Base-by-base conservation (phyloP, 306 rosid genomes). In the Fragaria vesca region DNA sequence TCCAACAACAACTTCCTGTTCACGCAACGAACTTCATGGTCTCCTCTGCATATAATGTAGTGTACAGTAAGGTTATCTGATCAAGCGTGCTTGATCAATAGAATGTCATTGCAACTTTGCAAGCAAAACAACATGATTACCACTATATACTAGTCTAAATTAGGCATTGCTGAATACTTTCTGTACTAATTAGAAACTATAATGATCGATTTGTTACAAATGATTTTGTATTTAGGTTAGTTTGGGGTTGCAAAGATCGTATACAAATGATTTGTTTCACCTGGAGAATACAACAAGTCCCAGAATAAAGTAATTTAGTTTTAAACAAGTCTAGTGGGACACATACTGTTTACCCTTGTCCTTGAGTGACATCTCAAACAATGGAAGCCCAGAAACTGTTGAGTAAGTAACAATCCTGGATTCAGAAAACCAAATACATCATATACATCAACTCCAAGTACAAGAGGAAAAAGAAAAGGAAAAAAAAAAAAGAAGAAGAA, bases 331-430 rank as follows among this genome's bases (percentile, higher is more conserved):
- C 32, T 10, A n/a, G 4, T 24, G 28, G 11, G 26, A 52, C 52
- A 80, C 97, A 87, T 74, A 93, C 48, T 45, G 48, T 10, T 45
- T 45, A 76, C 81, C 86, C 3, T 45, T 45, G 13, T 45, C 5
- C 3, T 65, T 55, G 78, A 84, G 72, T 55, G 84, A 6, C 8
- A 46, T 75, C 32, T 8, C 13, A 60, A 88, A 75, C n/a, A 82
- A 85, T 52, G 85, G 79, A 48, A 79, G 63, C 42, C 93, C 91
- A 1, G 88, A 84, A 26, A 81, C 50, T 81, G 77, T 72, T 13
- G 97, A 83, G 51, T 86, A 71, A 9, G 80, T n/a, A 11, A 79
- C 79, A 79, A 4, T 75, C 82, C 90, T 86, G 84, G 75, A 79
- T 42, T 47, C 62, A 48, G 9, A 47, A 71, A 5, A 13, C 73